Evolutionary conservation across 1,284 basidiomycete species (phyloP), one percentile per base, ranked within the genome.

Genomic region (Bondarzewia mesenterica): DNA sequence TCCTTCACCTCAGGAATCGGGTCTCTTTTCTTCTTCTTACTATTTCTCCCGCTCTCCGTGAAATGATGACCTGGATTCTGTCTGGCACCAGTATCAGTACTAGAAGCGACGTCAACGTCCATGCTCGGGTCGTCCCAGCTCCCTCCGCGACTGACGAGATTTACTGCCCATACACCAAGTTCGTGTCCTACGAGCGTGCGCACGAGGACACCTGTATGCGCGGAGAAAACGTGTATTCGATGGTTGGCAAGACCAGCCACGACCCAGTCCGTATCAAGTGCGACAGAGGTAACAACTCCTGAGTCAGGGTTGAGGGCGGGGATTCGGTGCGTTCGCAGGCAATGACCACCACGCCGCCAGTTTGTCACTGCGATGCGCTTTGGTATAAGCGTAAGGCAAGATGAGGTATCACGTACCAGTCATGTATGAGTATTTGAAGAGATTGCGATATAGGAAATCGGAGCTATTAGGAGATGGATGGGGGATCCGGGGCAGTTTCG

Each of bases 121-220:
- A n/a, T n/a, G n/a, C n/a, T n/a, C 16, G 46, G 26, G 12, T 44
- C 47, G 22, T 46, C 47, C 15, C 56, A 47, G n/a, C 52, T 38
- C 14, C 53, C 63, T 22, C 66, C 67, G 42, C 63, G 66, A 6
- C 60, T 67, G 46, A 85, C 81, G 32, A 98, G 74, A 44, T 85
- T 82, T 8, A 98, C 78, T 14, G 89, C 87, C 95, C 95, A 98
- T 1, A 98, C 93, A 8, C 95, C 95, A 7, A 77, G 72, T 16
- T 87, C 83, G 65, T 97, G 94, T 0, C 93, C 95, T 1, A 81
- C 72, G 3, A 99, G 76, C 0, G 89, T 91, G 41, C 85, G 77
- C 25, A 77, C 75, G 44, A 89, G 80, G 5, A 86, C 77, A 0
- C 94, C 95, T 0, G 88, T 89, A 36, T 71, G 71, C 1, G 88